phyloP scores from a whole-genome alignment of 2,329 filamentous ascomycete genomes.

The Colletotrichum gigasporum region DNA sequence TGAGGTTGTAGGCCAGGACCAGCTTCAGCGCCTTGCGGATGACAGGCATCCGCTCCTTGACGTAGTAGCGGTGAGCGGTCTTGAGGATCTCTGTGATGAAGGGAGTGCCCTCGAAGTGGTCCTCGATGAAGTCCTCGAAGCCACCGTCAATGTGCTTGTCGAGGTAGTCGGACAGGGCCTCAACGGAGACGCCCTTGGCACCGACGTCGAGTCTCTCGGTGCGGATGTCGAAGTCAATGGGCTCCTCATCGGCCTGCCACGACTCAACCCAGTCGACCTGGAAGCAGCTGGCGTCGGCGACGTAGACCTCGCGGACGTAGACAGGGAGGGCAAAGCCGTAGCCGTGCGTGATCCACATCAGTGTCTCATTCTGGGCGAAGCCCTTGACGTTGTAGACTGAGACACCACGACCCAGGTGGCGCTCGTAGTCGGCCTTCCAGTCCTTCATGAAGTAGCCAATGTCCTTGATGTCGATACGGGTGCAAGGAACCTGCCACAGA shows the following conservation, averaged over 20 bases:
- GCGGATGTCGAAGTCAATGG: constrained; percentile 83
- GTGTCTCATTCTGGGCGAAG: constrained; percentile 70
- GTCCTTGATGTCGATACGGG: constrained; percentile 97
- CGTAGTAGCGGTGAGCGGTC: constrained; percentile 93
- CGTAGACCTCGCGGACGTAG: constrained; percentile 92
- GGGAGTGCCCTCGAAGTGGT: constrained; percentile 94
- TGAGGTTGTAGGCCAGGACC: constrained; percentile 94
- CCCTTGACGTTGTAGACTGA: constrained; percentile 97
- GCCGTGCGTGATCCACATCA: constrained; percentile 94
- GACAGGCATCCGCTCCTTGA: constrained; percentile 85
- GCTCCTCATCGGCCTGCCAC: constrained; percentile 71
- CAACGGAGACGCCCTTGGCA: constrained; percentile 83
- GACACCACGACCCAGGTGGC: constrained; percentile 86
- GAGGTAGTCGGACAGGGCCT: constrained; percentile 88
- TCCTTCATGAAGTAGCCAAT: constrained; percentile 99
- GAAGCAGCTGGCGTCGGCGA: constrained; percentile 92
- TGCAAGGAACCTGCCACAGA: constrained; percentile 97
- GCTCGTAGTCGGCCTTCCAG: constrained; percentile 97
- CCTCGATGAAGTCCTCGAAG: constrained; percentile 93
- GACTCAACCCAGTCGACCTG: constrained; percentile 94
- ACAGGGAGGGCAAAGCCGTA: constrained; percentile 94
- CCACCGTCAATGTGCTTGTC: constrained; percentile 93
- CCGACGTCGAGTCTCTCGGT: constrained; percentile 91
- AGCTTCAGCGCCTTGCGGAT: constrained; percentile 96
- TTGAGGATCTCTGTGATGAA: constrained; percentile 97